These are phyloP conservation scores for Lagerstroemia speciosa DNA, from an alignment of 345 rosid species.

Conservation along the genomic window DNA sequence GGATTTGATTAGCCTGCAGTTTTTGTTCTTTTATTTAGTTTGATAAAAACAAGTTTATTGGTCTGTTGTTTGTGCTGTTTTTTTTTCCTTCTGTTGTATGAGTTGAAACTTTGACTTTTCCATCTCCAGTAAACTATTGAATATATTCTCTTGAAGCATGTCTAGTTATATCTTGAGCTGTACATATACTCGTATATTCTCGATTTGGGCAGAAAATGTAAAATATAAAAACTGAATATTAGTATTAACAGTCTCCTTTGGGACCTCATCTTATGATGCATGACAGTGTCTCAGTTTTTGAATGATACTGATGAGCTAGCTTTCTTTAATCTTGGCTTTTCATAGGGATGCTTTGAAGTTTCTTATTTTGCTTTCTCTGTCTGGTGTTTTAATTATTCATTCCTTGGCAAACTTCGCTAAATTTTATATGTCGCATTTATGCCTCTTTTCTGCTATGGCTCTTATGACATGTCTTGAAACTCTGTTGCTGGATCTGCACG, in stretches of 20 bases:
- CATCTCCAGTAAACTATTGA: background rate
- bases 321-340: background rate
- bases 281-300: background rate
- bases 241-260: background rate
- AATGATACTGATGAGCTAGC: background rate
- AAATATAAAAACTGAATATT: background rate
- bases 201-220: no score
- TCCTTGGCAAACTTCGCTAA: background rate
- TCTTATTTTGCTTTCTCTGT: background rate
- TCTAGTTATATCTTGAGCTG: background rate
- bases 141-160: background rate
- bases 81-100: background rate
- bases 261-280: background rate
- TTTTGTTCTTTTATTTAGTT: background rate
- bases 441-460: background rate
- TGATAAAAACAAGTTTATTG: background rate
- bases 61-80: background rate
- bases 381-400: background rate
- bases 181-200: background rate
- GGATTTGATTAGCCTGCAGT: background rate
- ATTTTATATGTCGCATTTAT: background rate
- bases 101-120: background rate
- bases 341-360: background rate
- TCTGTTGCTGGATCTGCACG: background rate
- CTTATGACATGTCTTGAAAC: background rate